Conservation (phyloP, 2,329 filamentous ascomycete species). For the Arachnomyces sp. region DNA sequence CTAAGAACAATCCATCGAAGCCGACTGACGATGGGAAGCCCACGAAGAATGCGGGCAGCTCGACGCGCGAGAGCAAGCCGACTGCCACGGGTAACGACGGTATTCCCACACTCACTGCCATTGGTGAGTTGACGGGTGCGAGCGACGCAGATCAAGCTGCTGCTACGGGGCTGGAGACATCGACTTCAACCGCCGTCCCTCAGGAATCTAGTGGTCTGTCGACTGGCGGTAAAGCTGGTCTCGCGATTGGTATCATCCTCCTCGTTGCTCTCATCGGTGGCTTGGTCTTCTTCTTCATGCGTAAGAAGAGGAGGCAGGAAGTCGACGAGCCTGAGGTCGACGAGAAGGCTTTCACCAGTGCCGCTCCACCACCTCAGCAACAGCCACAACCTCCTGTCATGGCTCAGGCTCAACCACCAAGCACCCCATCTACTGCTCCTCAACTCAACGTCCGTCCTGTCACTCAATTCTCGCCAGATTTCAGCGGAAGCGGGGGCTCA, state of each 20-base stretch:
- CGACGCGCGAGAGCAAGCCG: constrained; percentile 1
- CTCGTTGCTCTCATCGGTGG: constrained; percentile 58
- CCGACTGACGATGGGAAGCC: constrained; percentile 11
- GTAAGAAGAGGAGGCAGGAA: constrained; percentile 57
- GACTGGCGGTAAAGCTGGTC: constrained; percentile 60
- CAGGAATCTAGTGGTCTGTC: constrained; percentile 32
- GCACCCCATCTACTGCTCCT: constrained; percentile 53
- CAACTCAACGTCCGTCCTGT: constrained; percentile 76
- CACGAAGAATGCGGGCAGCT: constrained; percentile 13
- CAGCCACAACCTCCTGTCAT: constrained; percentile 22
- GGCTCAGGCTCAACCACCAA: constrained; percentile 23
- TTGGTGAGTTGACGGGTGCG: not conserved
- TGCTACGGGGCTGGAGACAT: constrained; percentile 5
- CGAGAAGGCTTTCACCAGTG: constrained; percentile 49
- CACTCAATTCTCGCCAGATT: constrained; percentile 70
- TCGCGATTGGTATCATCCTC: constrained; percentile 72
- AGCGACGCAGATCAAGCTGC: constrained; percentile 7
- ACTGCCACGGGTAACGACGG: constrained; percentile 5
- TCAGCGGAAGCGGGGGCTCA: constrained; percentile 33
- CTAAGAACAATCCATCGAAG: constrained; percentile 5
- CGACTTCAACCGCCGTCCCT: constrained; percentile 17
- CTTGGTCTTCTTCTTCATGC: constrained; percentile 64
- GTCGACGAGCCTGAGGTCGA: constrained; percentile 43
- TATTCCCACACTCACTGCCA: not conserved
- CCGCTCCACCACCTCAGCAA: constrained; percentile 20